phyloP scores from a whole-genome alignment of 2,329 filamentous ascomycete genomes.

The Truncatella angustata region DNA sequence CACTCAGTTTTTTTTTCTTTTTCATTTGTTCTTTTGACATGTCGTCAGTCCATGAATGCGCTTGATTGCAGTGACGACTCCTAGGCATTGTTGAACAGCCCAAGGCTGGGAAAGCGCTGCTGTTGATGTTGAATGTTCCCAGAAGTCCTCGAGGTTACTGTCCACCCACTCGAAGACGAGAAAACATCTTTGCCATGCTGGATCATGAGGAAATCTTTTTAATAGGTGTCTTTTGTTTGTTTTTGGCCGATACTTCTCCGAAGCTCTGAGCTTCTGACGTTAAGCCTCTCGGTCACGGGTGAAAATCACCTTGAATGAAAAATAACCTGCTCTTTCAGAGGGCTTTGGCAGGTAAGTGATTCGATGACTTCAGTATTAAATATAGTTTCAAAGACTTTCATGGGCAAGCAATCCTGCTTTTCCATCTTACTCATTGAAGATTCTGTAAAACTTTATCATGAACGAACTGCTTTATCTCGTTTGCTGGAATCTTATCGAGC shows the following conservation, averaged over 20 bases:
- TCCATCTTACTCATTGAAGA: not conserved
- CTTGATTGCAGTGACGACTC: slow-evolving; percentile 1
- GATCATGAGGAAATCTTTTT: slow-evolving; percentile 14
- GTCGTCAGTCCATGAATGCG: slow-evolving; percentile 8
- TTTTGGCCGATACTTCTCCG: not conserved
- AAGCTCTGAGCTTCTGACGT: not conserved
- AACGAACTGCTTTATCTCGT: not conserved
- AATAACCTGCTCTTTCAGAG: not conserved
- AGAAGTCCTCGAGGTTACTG: slow-evolving; percentile 13
- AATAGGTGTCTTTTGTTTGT: slow-evolving; percentile 5
- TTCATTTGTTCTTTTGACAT: not conserved
- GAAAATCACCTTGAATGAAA: not conserved
- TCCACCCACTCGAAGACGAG: slow-evolving; percentile 18
- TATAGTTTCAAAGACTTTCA: not conserved
- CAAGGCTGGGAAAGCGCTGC: not conserved
- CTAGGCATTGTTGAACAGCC: not conserved
- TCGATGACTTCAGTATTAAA: not conserved
- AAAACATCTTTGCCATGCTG: slow-evolving; percentile 9
- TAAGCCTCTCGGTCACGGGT: not conserved
- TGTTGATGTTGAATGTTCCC: not conserved
- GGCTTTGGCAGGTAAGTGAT: not conserved
- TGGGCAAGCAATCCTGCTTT: not conserved
- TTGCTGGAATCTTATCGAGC: not conserved
- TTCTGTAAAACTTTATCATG: not conserved
- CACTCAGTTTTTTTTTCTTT: not conserved